Percentiles rank a stretch among this genome's conserved stretches.
phyloP scores from a whole-genome alignment of 441 rosid species.

The Erodium moschatum region DNA sequence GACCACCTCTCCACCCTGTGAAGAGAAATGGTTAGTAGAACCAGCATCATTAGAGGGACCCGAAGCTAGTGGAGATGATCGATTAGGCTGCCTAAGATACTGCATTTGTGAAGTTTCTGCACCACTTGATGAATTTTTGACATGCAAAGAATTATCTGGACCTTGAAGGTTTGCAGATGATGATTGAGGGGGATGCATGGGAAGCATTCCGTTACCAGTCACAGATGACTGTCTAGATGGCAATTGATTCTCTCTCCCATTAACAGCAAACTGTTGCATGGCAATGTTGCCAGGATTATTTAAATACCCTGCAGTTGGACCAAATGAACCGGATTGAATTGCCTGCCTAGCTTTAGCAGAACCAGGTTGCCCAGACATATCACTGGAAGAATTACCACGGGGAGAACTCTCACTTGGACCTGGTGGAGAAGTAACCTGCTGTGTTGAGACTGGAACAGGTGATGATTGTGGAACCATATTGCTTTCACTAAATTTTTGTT shows the following conservation, averaged over 20 bases:
- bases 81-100: slow-evolving; percentile 57
- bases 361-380: slow-evolving; percentile 75
- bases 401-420: slow-evolving; percentile 68
- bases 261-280: slow-evolving; percentile 54
- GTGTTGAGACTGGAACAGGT: slow-evolving; percentile 51
- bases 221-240: slow-evolving; percentile 47
- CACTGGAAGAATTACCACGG: slow-evolving; percentile 70
- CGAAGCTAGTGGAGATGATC: slow-evolving; percentile 46
- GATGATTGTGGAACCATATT: slow-evolving; percentile 45
- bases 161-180: slow-evolving; percentile 42
- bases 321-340: slow-evolving; percentile 41
- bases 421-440: slow-evolving; percentile 62
- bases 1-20: slow-evolving; percentile 48
- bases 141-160: slow-evolving; percentile 45
- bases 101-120: slow-evolving; percentile 57
- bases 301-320: slow-evolving; percentile 45
- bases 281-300: slow-evolving; percentile 36
- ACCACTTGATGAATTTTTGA: slow-evolving; percentile 39
- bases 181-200: slow-evolving; percentile 60
- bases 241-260: slow-evolving; percentile 60
- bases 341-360: slow-evolving; percentile 59
- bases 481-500: slow-evolving; percentile 66
- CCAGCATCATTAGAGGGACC: slow-evolving; percentile 48
- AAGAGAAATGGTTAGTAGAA: slow-evolving; percentile 30
- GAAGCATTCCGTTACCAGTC: slow-evolving; percentile 62